Evolutionary conservation across 1,139 yeast species (phyloP), one percentile per base, ranked within the genome.

Genomic region (Geotrichum fermentans): DNA sequence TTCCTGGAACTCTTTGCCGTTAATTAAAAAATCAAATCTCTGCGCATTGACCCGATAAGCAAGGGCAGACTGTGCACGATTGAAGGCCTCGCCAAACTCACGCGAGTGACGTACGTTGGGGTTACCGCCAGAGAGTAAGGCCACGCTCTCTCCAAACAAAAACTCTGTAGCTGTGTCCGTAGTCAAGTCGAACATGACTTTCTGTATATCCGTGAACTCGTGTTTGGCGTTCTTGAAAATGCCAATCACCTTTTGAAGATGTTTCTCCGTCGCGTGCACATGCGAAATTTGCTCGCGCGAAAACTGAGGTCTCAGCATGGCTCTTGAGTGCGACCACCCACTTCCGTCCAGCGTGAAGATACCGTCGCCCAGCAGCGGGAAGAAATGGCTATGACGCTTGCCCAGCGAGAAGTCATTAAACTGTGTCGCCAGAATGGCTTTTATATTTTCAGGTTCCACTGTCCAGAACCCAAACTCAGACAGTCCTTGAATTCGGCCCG

Each of bases 91-190:
- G 35, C 75, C 73, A 58, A 77, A 76, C 10, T 63, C 65, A 21
- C 59, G 56, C 47, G 67, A 38, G 11, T 33, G 41, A 43, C 38
- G 50, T 55, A 32, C 52, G 20, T 35, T 50, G 30, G 45, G 32
- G 34, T 57, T 51, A 13, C 62, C 66, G 50, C 67, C 69, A 40
- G 63, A 60, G 49, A 77, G 69, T 16, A 73, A 65, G 47, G 69
- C 68, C 11, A 74, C 75, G 10, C 78, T 71, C 58, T 74, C 78
- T 13, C 83, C 83, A 64, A 79, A 78, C 56, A 79, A 67, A 58
- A 78, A 77, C 61, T 79, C 82, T 14, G 82, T 74, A 3, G 83
- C 77, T 21, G 80, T 72, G 59, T 79, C 83, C 52, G 79, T 69
- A 4, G 83, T 79, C 43, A 79, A 65, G 52, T 65, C 64, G 63